Conservation (phyloP, 768 basidiomycete genomes). For the Clitopilus passeckerianus region DNA sequence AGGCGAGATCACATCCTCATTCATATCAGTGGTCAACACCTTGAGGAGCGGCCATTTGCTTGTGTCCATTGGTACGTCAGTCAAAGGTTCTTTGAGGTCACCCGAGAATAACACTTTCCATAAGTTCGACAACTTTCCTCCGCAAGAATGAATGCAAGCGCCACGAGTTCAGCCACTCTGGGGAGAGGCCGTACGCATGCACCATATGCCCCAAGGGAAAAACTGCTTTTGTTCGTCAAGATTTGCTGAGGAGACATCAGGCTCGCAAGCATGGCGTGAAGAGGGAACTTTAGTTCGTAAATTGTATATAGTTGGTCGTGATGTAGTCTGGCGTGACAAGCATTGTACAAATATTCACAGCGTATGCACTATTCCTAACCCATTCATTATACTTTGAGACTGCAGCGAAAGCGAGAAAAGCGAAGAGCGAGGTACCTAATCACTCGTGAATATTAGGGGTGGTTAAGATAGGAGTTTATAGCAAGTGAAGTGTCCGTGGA, state of each 20-base stretch:
- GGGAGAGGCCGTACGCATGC: conserved; percentile 55
- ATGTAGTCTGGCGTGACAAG: not conserved
- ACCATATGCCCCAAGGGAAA: conserved; percentile 41
- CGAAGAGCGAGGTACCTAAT: not conserved
- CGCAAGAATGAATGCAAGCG: conserved; percentile 78
- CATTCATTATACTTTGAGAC: not conserved
- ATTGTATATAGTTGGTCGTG: not conserved
- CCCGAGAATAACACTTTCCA: not conserved
- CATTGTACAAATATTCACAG: not conserved
- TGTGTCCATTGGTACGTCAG: conserved; percentile 59
- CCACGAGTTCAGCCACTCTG: conserved; percentile 63
- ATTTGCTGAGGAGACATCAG: conserved; percentile 63
- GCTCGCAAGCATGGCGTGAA: conserved; percentile 44
- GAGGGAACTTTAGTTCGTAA: not conserved
- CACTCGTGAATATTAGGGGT: not conserved
- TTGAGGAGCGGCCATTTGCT: conserved; percentile 62
- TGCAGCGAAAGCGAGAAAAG: not conserved
- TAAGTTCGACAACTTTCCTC: conserved; percentile 57
- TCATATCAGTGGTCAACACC: conserved; percentile 63
- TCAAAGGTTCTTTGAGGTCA: not conserved
- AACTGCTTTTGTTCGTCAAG: conserved; percentile 60
- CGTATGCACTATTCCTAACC: not conserved
- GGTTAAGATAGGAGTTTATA: conserved; percentile 4
- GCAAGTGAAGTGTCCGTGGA: conserved; percentile 3
- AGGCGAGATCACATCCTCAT: conserved; percentile 71